phyloP scores from a whole-genome alignment of 2,329 filamentous ascomycete genomes.

The Pseudogymnoascus sp. region DNA sequence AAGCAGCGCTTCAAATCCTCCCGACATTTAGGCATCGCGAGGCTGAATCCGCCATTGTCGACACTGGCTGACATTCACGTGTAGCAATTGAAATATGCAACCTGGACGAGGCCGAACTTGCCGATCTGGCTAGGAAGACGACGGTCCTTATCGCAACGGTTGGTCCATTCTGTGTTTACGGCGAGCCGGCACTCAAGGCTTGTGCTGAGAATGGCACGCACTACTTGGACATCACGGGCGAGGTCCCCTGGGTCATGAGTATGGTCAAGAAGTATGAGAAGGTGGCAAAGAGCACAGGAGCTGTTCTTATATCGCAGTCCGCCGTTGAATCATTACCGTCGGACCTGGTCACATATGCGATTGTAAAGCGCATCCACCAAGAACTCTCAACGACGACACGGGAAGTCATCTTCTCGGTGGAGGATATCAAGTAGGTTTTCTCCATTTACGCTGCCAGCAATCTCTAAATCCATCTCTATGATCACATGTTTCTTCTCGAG shows the following conservation, averaged over 20 bases:
- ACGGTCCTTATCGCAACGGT: conserved; percentile 52
- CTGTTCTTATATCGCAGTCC: conserved; percentile 54
- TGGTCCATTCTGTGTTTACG: conserved; percentile 51
- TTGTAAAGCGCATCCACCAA: conserved; percentile 43
- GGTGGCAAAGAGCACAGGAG: conserved; percentile 46
- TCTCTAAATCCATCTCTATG: background rate
- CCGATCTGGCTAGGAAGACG: conserved; percentile 48
- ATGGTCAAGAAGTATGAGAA: conserved; percentile 57
- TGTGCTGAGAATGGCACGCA: conserved; percentile 58
- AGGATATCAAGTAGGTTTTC: conserved; percentile 36
- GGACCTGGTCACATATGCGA: conserved; percentile 50
- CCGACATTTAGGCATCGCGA: background rate
- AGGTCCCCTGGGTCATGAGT: conserved; percentile 48
- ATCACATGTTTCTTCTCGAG: background rate
- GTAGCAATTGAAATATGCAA: conserved; percentile 49
- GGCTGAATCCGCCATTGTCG: background rate
- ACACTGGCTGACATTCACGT: conserved; percentile 13
- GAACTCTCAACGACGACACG: conserved; percentile 43
- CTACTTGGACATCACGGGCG: conserved; percentile 58
- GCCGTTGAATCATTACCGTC: conserved; percentile 57
- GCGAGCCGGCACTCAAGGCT: conserved; percentile 53
- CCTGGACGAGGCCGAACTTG: conserved; percentile 41
- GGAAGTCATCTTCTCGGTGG: conserved; percentile 47
- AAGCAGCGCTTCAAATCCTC: background rate
- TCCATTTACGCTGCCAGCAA: background rate